phyloP scores from a whole-genome alignment of 257 asterid genomes.

The Capsicum rhomboideum region DNA sequence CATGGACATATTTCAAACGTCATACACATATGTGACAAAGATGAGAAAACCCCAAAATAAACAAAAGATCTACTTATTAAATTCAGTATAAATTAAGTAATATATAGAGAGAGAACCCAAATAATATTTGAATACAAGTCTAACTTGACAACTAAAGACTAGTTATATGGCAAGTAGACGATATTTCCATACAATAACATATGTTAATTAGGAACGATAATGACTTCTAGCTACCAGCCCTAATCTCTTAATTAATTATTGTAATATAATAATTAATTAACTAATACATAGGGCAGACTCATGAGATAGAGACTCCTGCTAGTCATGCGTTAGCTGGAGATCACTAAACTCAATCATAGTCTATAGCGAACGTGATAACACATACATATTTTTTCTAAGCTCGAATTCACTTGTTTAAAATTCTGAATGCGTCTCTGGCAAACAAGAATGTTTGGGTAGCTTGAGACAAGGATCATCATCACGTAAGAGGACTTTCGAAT shows the following conservation, averaged over 20 bases:
- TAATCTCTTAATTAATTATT: not conserved
- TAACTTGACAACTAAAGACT: not conserved
- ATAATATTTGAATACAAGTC: not conserved
- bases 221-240: not conserved
- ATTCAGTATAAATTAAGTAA: not conserved
- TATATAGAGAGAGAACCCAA: not conserved
- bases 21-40: not conserved
- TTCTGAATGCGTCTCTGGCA: not conserved
- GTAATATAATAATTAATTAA: not conserved
- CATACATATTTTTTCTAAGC: not conserved
- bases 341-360: not conserved
- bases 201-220: not conserved
- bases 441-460: constrained; percentile 8
- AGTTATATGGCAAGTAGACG: not conserved
- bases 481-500: constrained; percentile 28
- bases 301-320: not conserved
- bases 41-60: no score
- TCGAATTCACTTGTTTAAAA: not conserved
- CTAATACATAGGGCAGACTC: not conserved
- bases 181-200: not conserved
- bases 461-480: constrained; percentile 26
- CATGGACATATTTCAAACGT: not conserved
- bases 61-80: not conserved
- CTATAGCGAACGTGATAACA: not conserved
- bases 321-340: not conserved